A percentile compares a stretch with the other conserved stretches of the same genome.
These are phyloP conservation scores for Sarocladium oryzae DNA, from an alignment of 2,329 filamentous ascomycete species.

Conservation along the genomic window DNA sequence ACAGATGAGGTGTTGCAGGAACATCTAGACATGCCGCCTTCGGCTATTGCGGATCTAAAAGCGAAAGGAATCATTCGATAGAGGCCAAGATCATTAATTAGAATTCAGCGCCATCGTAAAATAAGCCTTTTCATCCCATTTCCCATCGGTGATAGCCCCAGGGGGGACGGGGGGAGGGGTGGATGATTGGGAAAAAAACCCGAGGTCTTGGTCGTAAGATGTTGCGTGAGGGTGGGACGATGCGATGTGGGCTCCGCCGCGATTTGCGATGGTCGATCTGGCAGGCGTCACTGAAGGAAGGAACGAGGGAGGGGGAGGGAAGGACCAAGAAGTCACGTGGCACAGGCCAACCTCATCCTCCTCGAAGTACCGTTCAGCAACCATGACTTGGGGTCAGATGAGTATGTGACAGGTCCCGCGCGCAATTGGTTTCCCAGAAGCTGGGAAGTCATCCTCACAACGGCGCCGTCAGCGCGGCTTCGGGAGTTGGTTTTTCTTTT, in stretches of 20 bases:
- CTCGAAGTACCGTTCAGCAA: too few relatives aligned
- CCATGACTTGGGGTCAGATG: too few relatives aligned
- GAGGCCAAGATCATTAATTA: background rate
- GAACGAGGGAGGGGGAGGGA: too few relatives aligned
- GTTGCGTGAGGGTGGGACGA: constrained; percentile 1
- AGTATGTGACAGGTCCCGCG: too few relatives aligned
- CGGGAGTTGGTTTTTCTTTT: background rate
- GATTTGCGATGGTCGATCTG: background rate
- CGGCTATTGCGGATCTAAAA: constrained; percentile 56
- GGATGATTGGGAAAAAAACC: background rate
- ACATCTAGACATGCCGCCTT: constrained; percentile 52
- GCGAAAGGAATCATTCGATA: constrained; percentile 59
- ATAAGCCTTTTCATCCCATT: background rate
- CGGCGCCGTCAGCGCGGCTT: background rate
- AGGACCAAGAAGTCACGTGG: constrained; percentile 9
- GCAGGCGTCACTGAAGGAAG: background rate
- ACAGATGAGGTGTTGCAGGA: constrained; percentile 68
- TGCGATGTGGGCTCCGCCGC: background rate
- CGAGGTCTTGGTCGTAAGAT: constrained; percentile 5
- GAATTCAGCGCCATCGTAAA: background rate
- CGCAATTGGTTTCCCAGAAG: background rate
- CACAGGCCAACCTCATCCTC: background rate
- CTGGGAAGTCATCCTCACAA: background rate
- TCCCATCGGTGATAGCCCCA: too few relatives aligned
- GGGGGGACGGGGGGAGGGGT: background rate